Evolutionary conservation across 495 filamentous ascomycete genomes (phyloP).

Genomic region (Pseudoneurospora amorphoporcata): DNA sequence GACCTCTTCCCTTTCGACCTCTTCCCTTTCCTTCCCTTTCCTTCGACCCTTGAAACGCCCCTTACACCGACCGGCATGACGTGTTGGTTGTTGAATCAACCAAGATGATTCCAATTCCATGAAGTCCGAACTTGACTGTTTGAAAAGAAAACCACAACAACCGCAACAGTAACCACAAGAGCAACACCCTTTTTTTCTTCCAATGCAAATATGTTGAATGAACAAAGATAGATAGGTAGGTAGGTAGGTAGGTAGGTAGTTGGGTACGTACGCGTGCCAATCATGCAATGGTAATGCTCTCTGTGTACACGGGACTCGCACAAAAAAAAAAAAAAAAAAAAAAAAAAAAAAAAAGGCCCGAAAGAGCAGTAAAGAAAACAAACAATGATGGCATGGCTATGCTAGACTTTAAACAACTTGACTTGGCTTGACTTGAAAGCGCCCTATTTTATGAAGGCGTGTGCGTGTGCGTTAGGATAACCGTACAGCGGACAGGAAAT

Average conservation of each 20-base stretch:
- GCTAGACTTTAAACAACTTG: slow-evolving; percentile 1
- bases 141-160: neutral
- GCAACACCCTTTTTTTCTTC: neutral
- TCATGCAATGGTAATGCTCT: neutral
- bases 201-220: neutral
- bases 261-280: neutral
- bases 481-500: neutral
- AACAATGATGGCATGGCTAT: neutral
- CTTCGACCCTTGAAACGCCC: neutral
- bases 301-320: neutral
- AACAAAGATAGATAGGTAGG: neutral
- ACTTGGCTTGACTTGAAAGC: neutral
- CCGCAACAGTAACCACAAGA: neutral
- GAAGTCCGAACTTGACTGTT: neutral
- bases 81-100: neutral
- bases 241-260: neutral
- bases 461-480: neutral
- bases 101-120: neutral
- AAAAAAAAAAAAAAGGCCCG: neutral
- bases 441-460: slow-evolving; percentile 1
- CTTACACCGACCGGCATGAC: neutral
- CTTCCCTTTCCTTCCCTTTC: neutral
- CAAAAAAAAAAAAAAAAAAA: neutral
- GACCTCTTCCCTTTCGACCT: neutral
- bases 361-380: neutral